Base-by-base conservation (phyloP, 1,284 basidiomycete species). In the Mycocalia duriaeana region DNA sequence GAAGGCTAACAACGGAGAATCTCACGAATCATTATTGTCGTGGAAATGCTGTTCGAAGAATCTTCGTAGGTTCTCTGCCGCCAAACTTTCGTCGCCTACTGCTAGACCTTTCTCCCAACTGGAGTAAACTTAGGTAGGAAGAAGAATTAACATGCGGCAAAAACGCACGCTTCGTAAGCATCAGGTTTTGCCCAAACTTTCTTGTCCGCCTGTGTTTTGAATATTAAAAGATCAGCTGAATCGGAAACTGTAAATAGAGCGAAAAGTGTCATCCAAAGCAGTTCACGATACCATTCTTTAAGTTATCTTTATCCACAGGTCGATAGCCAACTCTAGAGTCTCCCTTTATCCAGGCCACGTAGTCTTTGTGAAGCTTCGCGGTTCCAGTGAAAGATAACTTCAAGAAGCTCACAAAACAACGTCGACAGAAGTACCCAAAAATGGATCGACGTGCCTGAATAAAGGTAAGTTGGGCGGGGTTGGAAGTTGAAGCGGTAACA, bases 1-100 rank as follows among this genome's bases (percentile, higher is more conserved):
- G 24, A n/a, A 13, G 35, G 35, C 9, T 26, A 18, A 14, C 35
- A 25, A 35, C 31, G 14, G 39, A 36, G 31, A 24, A 9, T 60
- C 87, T 55, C 52, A 89, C 85, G 87, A 89, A 61, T 91, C 88
- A 51, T 79, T 83, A 18, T 71, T 75, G 44, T 85, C 81, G 54
- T 89, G 83, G 57, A 91, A 91, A 55, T 79, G 82, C 53, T 91
- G 88, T 57, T 91, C 88, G 53, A 91, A 91, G 61, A 87, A 91
- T 43, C 78, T 68, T 34, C 87, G 75, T 35, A 91, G 62, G 53
- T 79, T 82, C 54, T 90, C 88, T 3, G 77, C 72, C 0, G 86
- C 85, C 8, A 76, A 56, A 37, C 77, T 79, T 49, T 80, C 81
- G 59, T 91, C 86, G 0, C 85, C 85, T 5, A 76, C 75, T 9